Base-by-base conservation (phyloP, 1,139 yeast genomes). In the Taphrina communis region DNA sequence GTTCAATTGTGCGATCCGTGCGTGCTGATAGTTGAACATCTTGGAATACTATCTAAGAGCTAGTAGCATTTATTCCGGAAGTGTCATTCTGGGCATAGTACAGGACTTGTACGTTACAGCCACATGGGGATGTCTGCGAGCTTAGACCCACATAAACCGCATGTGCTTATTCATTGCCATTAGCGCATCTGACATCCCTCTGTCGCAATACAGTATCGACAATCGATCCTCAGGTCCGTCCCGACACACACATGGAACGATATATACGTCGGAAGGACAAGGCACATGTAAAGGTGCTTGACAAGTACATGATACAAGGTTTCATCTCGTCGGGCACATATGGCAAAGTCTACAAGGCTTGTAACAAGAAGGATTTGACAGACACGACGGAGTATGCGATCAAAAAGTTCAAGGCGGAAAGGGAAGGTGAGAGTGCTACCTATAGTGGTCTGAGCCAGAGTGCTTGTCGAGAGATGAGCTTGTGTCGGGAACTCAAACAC, bases 241-340 rank as follows among this genome's bases (percentile, higher is more conserved):
- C 4, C 4, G 31, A 39, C 6, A 9, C 48, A 44, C 48, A n/a
- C 1, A 65, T 65, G 68, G 63, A 65, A 12, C 63, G 58, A 19
- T 65, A 65, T 35, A 39, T 56, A 56, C 56, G 51, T 69, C 83
- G 97, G 56, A 88, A 88, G 75, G 97, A 91, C 76, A 78, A 84
- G 46, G 80, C 85, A 3, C 80, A 96, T 69, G 83, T 85, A 56
- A 86, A 90, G 6, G 97, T 94, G 1, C 80, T 91, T 39, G 87
- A 89, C 60, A 88, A 88, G 73, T 94, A 93, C 78, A 93, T 89
- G 72, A 89, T 95, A 71, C 80, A 91, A 42, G 99, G 99, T 0
- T 94, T 94, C 78, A 95, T 94, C 71, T 99, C 99, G 0, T 97
- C 99, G 0, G 99, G 99, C 51, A 94, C 99, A 0, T 94, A 94